Conservation (phyloP, 2,329 filamentous ascomycete genomes). For the Aspergillus terreus region DNA sequence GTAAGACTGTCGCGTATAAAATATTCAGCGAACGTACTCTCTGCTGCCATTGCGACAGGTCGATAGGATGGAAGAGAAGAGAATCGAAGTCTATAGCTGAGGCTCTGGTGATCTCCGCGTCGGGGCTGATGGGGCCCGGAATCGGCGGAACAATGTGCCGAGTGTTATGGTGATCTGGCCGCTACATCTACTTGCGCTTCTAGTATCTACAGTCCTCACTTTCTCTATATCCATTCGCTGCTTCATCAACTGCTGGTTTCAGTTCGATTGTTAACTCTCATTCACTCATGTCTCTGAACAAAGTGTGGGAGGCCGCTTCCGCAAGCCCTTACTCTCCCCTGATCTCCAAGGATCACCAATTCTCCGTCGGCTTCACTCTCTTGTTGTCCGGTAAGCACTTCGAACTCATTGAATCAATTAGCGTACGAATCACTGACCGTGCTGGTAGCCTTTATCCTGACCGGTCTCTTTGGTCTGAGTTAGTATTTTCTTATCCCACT, state of each 20-base stretch:
- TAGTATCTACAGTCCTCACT: not conserved
- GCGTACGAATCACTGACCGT: constrained; percentile 9
- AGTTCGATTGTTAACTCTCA: not conserved
- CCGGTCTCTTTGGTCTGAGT: constrained; percentile 84
- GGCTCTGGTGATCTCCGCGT: constrained; percentile 14
- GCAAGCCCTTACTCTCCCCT: constrained; percentile 78
- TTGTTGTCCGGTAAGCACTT: constrained; percentile 57
- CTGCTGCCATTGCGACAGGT: constrained; percentile 19
- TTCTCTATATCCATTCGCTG: not conserved
- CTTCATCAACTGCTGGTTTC: constrained; percentile 3
- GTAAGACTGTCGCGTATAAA: not conserved
- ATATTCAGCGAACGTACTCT: constrained; percentile 24
- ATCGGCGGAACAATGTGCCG: constrained; percentile 23
- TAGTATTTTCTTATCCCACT: constrained; percentile 31
- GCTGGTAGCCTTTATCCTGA: constrained; percentile 59
- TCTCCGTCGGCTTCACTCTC: constrained; percentile 73
- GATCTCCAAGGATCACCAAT: constrained; percentile 78
- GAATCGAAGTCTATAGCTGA: not conserved
- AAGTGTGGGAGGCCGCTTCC: constrained; percentile 91
- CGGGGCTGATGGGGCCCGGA: constrained; percentile 13
- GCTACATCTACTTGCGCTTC: not conserved
- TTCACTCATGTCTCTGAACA: constrained; percentile 63
- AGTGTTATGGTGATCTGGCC: not conserved
- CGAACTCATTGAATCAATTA: not conserved
- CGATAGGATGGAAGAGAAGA: not conserved